Evolutionary conservation across 225 moss, liverwort and hornwort species (phyloP).

Genomic region (Sphagnum tenellum): DNA sequence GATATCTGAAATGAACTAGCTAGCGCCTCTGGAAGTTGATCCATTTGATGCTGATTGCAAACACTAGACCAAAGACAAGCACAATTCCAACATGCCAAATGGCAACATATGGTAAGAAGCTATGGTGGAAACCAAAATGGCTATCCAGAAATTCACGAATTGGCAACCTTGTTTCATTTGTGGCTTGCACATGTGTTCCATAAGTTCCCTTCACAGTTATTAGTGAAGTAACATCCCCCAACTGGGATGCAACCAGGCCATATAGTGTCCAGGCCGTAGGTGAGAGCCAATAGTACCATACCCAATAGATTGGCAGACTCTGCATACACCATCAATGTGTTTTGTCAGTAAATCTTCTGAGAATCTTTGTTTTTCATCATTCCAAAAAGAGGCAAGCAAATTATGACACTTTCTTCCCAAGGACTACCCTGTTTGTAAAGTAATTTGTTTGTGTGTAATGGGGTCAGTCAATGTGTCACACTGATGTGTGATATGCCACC

Average conservation of each 20-base stretch:
- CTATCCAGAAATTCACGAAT: constrained; percentile 16
- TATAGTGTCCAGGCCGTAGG: constrained; percentile 84
- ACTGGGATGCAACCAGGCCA: constrained; percentile 61
- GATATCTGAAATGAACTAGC: neutral
- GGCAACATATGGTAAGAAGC: constrained; percentile 51
- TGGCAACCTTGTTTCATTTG: neutral
- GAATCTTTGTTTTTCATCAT: neutral
- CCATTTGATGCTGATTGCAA: constrained; percentile 63
- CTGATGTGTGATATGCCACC: too few species aligned
- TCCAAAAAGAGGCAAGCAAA: neutral
- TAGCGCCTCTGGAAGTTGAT: constrained; percentile 79
- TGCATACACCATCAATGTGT: constrained; percentile 16
- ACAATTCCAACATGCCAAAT: constrained; percentile 51
- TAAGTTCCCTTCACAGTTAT: constrained; percentile 3
- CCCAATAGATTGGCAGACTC: constrained; percentile 77
- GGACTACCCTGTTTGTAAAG: too few species aligned
- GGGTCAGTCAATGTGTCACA: too few species aligned
- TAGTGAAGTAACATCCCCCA: constrained; percentile 23
- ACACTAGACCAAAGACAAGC: constrained; percentile 48
- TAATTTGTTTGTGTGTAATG: too few species aligned
- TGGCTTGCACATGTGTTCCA: neutral
- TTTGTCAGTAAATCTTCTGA: neutral
- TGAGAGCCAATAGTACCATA: constrained; percentile 80
- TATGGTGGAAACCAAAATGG: constrained; percentile 44
- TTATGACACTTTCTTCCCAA: neutral